These are phyloP conservation scores for Fomitopsis palustris DNA, from an alignment of 1,284 basidiomycete genomes.

Conservation along the genomic window DNA sequence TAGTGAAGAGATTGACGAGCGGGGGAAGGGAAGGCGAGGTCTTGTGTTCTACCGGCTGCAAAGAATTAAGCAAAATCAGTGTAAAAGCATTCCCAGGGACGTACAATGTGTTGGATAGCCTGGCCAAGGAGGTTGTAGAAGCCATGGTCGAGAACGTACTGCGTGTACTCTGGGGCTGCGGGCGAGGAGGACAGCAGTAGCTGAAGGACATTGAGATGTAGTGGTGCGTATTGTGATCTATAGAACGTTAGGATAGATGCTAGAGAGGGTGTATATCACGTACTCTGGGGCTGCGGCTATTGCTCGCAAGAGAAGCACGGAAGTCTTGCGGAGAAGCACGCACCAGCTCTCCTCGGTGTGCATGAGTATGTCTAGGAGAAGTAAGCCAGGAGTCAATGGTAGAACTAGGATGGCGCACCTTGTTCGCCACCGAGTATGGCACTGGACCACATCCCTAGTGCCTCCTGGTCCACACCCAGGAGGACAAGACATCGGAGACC, in stretches of 20 bases:
- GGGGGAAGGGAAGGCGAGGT: constrained; percentile 37
- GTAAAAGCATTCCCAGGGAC: constrained; percentile 1
- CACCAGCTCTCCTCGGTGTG: constrained; percentile 49
- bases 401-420: constrained; percentile 30
- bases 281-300: constrained; percentile 48
- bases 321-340: constrained; percentile 48
- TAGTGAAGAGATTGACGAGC: constrained; percentile 38
- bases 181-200: constrained; percentile 30
- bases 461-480: constrained; percentile 50
- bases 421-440: constrained; percentile 35
- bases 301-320: constrained; percentile 47
- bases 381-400: not conserved
- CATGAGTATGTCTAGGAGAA: not conserved
- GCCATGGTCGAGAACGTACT: constrained; percentile 40
- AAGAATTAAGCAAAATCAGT: not conserved
- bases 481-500: constrained; percentile 61
- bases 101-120: constrained; percentile 27
- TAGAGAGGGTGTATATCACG: constrained; percentile 12
- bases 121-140: constrained; percentile 37
- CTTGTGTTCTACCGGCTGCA: constrained; percentile 40
- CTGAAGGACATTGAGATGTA: constrained; percentile 41
- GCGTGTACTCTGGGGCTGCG: constrained; percentile 26
- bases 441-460: constrained; percentile 51
- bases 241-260: constrained; percentile 3
- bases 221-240: constrained; percentile 36